phyloP scores from a whole-genome alignment of 768 basidiomycete species.

The Leucocoprinus sp. region DNA sequence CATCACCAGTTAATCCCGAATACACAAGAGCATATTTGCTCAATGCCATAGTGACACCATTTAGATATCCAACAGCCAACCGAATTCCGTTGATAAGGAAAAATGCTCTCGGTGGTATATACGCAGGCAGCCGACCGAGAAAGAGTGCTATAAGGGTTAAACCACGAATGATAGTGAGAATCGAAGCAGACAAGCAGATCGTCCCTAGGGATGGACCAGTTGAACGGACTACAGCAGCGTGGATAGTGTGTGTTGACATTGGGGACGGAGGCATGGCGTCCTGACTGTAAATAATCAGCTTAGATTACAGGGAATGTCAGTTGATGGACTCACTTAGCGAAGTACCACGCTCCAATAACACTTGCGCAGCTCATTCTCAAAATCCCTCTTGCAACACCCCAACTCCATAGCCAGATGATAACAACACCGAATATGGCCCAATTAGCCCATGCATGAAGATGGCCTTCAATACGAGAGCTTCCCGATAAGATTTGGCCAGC shows the following conservation, averaged over 20 bases:
- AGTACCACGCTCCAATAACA: conserved; percentile 92
- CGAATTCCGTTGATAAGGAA: conserved; percentile 37
- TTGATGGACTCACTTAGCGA: conserved; percentile 38
- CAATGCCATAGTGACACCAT: conserved; percentile 46
- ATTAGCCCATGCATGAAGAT: conserved; percentile 30
- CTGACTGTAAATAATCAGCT: conserved; percentile 18
- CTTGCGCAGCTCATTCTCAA: conserved; percentile 70
- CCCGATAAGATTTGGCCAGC: conserved; percentile 15
- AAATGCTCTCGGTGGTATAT: conserved; percentile 39
- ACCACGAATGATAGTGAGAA: conserved; percentile 63
- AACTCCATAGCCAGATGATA: conserved; percentile 64
- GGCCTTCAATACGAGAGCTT: conserved; percentile 30
- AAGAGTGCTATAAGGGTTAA: conserved; percentile 41
- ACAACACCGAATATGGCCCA: conserved; percentile 45
- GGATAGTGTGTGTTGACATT: conserved; percentile 63
- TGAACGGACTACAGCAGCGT: conserved; percentile 70
- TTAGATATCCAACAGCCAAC: conserved; percentile 45
- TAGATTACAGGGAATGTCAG: background rate
- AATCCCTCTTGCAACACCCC: conserved; percentile 73
- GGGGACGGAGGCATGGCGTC: conserved; percentile 35
- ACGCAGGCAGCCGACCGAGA: conserved; percentile 47
- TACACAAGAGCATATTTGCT: conserved; percentile 62
- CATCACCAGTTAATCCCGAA: conserved; percentile 66
- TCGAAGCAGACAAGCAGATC: conserved; percentile 65
- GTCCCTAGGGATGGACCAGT: conserved; percentile 78